phyloP scores from a whole-genome alignment of 352 stramenopile species.

The Hyaloperonospora arabidopsidis region DNA sequence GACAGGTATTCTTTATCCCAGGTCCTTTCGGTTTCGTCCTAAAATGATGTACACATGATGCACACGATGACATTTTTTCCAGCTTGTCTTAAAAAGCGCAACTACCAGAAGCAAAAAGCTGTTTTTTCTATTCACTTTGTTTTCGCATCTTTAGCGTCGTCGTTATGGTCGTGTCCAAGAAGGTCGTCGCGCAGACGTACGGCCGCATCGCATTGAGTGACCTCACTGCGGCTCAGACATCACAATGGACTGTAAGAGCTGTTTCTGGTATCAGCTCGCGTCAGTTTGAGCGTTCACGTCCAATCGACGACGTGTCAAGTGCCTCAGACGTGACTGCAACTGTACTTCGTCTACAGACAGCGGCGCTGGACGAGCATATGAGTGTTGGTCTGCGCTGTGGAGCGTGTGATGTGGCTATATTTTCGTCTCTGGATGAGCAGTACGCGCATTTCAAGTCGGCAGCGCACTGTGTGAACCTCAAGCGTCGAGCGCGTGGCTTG shows the following conservation, averaged over 20 bases:
- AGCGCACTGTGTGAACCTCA: constrained; percentile 76
- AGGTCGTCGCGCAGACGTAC: constrained; percentile 32
- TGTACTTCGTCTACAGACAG: constrained; percentile 27
- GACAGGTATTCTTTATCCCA: too few species aligned
- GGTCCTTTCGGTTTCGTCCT: too few species aligned
- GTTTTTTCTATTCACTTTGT: too few species aligned
- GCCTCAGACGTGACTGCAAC: constrained; percentile 10
- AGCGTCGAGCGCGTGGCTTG: constrained; percentile 55
- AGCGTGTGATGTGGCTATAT: constrained; percentile 58
- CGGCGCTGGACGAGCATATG: constrained; percentile 30
- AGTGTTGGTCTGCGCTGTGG: constrained; percentile 55
- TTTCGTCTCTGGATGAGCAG: constrained; percentile 72
- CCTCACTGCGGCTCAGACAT: constrained; percentile 36
- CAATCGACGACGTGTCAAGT: constrained; percentile 5
- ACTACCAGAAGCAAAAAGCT: too few species aligned
- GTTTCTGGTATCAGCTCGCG: constrained; percentile 42
- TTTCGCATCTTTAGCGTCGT: background rate
- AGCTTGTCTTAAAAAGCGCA: too few species aligned
- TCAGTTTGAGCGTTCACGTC: constrained; percentile 29
- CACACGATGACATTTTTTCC: too few species aligned
- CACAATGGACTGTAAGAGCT: constrained; percentile 49
- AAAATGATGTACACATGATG: too few species aligned
- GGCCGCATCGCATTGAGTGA: constrained; percentile 59
- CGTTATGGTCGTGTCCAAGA: constrained; percentile 21
- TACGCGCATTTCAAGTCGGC: constrained; percentile 81